Evolutionary conservation across 495 filamentous ascomycete genomes (phyloP), one percentile per base, ranked within the genome.

Genomic region (Parathielavia hyrcaniae): DNA sequence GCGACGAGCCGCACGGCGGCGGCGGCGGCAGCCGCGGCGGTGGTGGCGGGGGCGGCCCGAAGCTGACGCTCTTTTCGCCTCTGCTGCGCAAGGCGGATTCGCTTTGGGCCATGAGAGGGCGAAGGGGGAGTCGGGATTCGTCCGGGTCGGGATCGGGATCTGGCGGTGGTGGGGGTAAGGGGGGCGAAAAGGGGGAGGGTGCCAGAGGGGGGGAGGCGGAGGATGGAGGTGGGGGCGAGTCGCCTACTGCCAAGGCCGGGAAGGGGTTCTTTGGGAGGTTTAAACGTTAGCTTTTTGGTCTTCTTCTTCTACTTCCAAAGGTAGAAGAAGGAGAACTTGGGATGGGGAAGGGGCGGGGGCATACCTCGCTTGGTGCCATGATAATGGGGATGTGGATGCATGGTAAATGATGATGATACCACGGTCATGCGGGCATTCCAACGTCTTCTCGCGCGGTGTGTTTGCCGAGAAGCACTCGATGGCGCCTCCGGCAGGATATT

Each of bases 41-140:
- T 35, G 30, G 47, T 19, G 19, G 11, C 35, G 32, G 19, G 0
- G 35, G 19, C 0, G 50, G 35, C 12, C 58, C 46, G 41, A 47
- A 45, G 23, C 58, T 63, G 52, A 17, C 58, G 14, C 53, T 57
- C 6, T 59, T 62, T 41, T 52, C 59, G 16, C 68, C 68, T 58
- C 49, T 72, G 46, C 60, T 78, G 50, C 58, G 62, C 30, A 76
- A 72, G 55, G 68, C 72, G 20, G 71, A 73, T 50, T 76, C 74
- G 14, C 55, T 75, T 8, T 73, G 73, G 69, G 64, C 59, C 34
- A 57, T 76, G 43, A 63, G 67, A 48, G 65, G 67, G 2, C 55
- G 63, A 50, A 19, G 71, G 16, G 69, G 66, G 1, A 57, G 57
- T 39, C 46, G 53, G 32, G 61, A 49, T 20, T 62, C 39, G 35